phyloP scores from a whole-genome alignment of 1,284 basidiomycete genomes.

The Ceratobasidium papillatum region DNA sequence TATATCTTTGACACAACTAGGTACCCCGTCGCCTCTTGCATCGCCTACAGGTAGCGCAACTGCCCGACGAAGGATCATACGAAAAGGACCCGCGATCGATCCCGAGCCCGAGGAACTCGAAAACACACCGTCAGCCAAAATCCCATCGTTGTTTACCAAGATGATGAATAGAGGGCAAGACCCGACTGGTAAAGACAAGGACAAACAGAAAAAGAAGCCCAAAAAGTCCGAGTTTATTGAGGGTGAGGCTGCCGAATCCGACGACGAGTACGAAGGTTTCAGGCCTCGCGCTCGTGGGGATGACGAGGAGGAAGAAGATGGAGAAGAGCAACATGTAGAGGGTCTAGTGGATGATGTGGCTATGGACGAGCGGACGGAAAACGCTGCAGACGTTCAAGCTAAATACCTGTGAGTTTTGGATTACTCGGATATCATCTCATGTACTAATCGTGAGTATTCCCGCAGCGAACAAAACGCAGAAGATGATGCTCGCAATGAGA shows the following conservation, averaged over 20 bases:
- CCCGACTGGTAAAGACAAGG: conserved; percentile 21
- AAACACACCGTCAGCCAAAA: conserved; percentile 1
- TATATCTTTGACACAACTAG: not conserved
- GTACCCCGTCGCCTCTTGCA: conserved; percentile 10
- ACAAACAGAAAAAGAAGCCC: conserved; percentile 43
- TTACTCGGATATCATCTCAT: conserved; percentile 37
- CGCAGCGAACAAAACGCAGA: conserved; percentile 45
- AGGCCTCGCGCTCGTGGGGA: conserved; percentile 37
- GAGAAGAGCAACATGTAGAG: conserved; percentile 43
- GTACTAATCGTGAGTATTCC: conserved; percentile 34
- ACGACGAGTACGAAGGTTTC: conserved; percentile 42
- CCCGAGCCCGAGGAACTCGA: not conserved
- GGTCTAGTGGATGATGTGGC: conserved; percentile 43
- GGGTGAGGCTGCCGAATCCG: conserved; percentile 45
- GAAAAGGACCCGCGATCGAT: not conserved
- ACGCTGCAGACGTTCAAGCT: conserved; percentile 38
- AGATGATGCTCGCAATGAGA: conserved; percentile 45
- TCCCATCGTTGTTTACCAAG: conserved; percentile 11
- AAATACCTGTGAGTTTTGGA: conserved; percentile 42
- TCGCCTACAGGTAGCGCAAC: not conserved
- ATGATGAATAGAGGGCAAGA: conserved; percentile 1
- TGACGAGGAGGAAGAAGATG: conserved; percentile 43
- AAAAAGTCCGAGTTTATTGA: conserved; percentile 42
- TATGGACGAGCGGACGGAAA: conserved; percentile 37
- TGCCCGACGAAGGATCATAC: conserved; percentile 16